Evolutionary conservation across 768 basidiomycete genomes (phyloP).

Genomic region (Vishniacozyma victoriae): DNA sequence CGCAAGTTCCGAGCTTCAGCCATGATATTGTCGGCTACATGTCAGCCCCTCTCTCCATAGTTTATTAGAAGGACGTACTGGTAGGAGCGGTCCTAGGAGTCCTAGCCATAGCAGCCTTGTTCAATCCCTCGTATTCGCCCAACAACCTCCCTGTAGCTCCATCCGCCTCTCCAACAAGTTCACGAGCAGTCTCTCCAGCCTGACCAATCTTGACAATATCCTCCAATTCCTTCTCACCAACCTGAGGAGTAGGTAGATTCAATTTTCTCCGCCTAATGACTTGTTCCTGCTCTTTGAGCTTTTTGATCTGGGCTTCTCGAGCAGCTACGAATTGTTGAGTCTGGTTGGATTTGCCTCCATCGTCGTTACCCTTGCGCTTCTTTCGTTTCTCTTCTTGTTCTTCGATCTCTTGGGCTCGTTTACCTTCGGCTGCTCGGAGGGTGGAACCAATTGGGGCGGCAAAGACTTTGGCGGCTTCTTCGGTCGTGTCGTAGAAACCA

Average conservation of each 20-base stretch:
- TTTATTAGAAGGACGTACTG: slow-evolving; percentile 55
- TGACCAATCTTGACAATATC: slow-evolving; percentile 98
- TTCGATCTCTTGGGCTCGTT: slow-evolving; percentile 87
- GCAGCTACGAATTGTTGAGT: slow-evolving; percentile 94
- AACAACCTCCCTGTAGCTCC: slow-evolving; percentile 68
- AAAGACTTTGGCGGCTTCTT: slow-evolving; percentile 79
- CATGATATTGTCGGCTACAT: slow-evolving; percentile 83
- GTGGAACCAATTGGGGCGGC: slow-evolving; percentile 85
- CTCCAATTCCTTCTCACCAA: slow-evolving; percentile 88
- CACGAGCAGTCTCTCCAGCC: slow-evolving; percentile 80
- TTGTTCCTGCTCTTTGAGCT: slow-evolving; percentile 93
- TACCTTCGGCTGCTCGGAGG: slow-evolving; percentile 86
- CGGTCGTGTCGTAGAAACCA: slow-evolving; percentile 94
- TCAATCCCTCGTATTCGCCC: slow-evolving; percentile 87
- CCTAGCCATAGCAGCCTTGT: slow-evolving; percentile 80
- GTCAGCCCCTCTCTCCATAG: neutral
- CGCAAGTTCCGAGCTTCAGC: slow-evolving; percentile 91
- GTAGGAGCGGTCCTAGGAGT: slow-evolving; percentile 93
- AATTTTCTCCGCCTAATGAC: slow-evolving; percentile 82
- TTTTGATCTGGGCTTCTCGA: slow-evolving; percentile 94
- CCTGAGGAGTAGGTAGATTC: slow-evolving; percentile 79
- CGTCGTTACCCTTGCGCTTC: slow-evolving; percentile 77
- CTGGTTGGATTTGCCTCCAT: slow-evolving; percentile 54
- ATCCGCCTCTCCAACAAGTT: slow-evolving; percentile 63
- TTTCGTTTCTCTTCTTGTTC: slow-evolving; percentile 67